Conservation (phyloP, 495 filamentous ascomycete species). For the Tuber borchii region DNA sequence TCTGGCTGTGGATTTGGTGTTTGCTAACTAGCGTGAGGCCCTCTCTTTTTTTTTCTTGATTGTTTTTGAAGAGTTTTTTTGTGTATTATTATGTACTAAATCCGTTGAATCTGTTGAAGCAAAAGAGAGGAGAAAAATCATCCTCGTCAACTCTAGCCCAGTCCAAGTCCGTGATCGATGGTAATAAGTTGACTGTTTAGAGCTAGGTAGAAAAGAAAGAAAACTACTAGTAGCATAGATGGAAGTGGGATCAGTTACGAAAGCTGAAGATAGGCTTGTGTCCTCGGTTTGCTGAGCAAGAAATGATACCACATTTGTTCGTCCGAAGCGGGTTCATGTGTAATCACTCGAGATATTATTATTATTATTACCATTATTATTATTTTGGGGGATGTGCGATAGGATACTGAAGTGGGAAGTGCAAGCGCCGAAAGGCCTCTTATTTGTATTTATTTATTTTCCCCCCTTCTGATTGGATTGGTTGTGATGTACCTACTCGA, state of each 20-base stretch:
- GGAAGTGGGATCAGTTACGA: background rate
- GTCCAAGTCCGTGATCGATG: background rate
- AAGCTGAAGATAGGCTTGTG: background rate
- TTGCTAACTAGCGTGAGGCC: background rate
- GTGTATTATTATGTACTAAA: background rate
- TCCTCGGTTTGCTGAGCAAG: background rate
- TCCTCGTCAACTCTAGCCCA: background rate
- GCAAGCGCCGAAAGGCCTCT: background rate
- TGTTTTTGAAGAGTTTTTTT: background rate
- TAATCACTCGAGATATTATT: background rate
- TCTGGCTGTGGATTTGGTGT: background rate
- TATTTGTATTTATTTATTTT: background rate
- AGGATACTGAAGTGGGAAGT: background rate
- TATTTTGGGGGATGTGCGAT: background rate
- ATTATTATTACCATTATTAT: background rate
- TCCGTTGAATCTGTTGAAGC: background rate
- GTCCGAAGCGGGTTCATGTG: background rate
- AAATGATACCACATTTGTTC: background rate
- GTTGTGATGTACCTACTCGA: too few relatives aligned
- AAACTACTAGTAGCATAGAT: background rate
- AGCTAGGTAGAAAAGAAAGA: background rate
- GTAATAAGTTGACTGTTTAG: background rate
- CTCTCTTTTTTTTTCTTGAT: background rate
- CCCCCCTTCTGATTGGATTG: background rate
- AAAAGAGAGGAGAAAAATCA: background rate